A percentile compares a stretch with the other conserved stretches of the same genome.
Conservation (phyloP, 352 stramenopile species). For the Pythium rhizo-oryzae region DNA sequence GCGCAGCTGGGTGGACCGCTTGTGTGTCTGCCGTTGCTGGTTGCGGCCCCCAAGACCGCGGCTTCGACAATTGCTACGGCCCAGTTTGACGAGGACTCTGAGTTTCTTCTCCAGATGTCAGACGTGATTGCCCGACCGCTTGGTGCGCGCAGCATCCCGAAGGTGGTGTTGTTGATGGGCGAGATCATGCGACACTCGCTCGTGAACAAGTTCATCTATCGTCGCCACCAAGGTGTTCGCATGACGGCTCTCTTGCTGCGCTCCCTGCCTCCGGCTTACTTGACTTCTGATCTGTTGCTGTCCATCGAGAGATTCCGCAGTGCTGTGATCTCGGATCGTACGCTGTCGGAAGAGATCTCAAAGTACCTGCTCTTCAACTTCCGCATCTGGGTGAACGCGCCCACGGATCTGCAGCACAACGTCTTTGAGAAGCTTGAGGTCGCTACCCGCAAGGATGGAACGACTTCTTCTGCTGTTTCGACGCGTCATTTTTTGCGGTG, state of each 20-base stretch:
- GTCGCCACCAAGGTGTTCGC: conserved; percentile 73
- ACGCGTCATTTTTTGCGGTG: conserved; percentile 83
- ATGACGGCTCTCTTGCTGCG: conserved; percentile 70
- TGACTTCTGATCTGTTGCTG: conserved; percentile 69
- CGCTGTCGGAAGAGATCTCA: conserved; percentile 78
- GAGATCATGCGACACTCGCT: conserved; percentile 88
- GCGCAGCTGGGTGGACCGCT: conserved; percentile 44
- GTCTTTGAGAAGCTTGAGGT: conserved; percentile 86
- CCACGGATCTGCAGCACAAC: conserved; percentile 63
- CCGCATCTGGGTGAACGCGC: conserved; percentile 80
- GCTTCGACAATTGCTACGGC: conserved; percentile 11
- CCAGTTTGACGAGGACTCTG: conserved; percentile 77
- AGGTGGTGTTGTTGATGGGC: conserved; percentile 75
- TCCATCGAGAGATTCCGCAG: conserved; percentile 73
- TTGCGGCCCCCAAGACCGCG: conserved; percentile 22
- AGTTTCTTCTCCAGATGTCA: conserved; percentile 77
- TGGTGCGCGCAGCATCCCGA: conserved; percentile 65
- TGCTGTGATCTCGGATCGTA: conserved; percentile 80
- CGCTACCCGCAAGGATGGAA: conserved; percentile 72
- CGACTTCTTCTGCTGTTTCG: conserved; percentile 67
- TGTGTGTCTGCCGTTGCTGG: conserved; percentile 40
- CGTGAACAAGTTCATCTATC: conserved; percentile 89
- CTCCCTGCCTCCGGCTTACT: conserved; percentile 64
- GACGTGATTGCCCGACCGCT: conserved; percentile 76
- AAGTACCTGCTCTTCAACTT: conserved; percentile 89